Evolutionary conservation across 257 asterid species (phyloP).

Genomic region (Osmanthus fragrans): DNA sequence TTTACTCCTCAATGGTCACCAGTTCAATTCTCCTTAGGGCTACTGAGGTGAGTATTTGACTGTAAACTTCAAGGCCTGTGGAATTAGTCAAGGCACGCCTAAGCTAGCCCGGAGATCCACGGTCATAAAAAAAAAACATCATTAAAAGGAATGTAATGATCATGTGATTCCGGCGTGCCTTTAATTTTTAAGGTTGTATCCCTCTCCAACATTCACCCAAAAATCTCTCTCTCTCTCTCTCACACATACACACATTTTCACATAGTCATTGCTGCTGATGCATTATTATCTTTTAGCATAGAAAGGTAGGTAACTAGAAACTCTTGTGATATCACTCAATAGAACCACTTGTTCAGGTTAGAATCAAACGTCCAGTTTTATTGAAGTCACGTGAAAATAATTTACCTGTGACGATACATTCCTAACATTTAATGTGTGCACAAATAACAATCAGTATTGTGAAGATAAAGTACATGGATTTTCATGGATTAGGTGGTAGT

Average conservation of each 20-base stretch:
- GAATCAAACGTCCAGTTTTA: neutral
- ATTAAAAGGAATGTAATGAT: slow-evolving; percentile 1
- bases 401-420: neutral
- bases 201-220: too few species aligned
- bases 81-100: too few species aligned
- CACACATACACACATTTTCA: neutral
- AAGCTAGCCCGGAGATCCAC: too few species aligned
- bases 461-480: neutral
- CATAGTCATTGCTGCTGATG: neutral
- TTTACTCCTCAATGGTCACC: too few species aligned
- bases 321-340: neutral
- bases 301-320: neutral
- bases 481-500: neutral
- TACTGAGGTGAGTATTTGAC: too few species aligned
- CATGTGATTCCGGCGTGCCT: slow-evolving; percentile 1
- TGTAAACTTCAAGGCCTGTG: too few species aligned
- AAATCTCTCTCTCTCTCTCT: too few species aligned
- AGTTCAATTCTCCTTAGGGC: too few species aligned
- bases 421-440: neutral
- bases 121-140: too few species aligned
- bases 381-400: neutral
- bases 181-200: neutral
- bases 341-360: neutral
- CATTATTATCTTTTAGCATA: neutral
- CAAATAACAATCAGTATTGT: neutral